A percentile compares a stretch with the other conserved stretches of the same genome.
phyloP scores from a whole-genome alignment of 495 filamentous ascomycete species.

The Schizothecium vesticola region DNA sequence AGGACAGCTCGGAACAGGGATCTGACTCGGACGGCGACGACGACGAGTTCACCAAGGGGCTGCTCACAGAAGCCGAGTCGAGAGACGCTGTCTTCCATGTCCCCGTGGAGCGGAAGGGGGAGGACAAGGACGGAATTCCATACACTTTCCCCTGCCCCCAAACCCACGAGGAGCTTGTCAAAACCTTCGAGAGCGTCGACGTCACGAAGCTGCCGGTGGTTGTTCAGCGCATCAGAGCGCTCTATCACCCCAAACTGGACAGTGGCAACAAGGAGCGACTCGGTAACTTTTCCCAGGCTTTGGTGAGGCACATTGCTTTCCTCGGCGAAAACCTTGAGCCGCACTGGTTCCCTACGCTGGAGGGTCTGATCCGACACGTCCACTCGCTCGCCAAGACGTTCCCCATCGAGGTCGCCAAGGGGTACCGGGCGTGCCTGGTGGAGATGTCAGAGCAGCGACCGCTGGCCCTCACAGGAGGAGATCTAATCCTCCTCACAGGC shows the following conservation, averaged over 20 bases:
- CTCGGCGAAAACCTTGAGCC: constrained; percentile 46
- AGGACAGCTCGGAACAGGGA: constrained; percentile 26
- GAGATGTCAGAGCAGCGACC: constrained; percentile 56
- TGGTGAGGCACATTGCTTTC: constrained; percentile 74
- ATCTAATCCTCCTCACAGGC: constrained; percentile 76
- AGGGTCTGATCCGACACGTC: constrained; percentile 38
- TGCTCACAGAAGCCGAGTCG: constrained; percentile 50
- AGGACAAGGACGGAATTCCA: constrained; percentile 52
- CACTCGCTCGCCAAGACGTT: constrained; percentile 76
- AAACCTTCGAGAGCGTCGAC: constrained; percentile 54
- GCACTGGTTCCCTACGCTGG: constrained; percentile 34
- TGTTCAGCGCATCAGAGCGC: constrained; percentile 79
- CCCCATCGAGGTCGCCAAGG: constrained; percentile 66
- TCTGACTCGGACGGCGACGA: constrained; percentile 54
- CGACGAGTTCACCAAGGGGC: constrained; percentile 62
- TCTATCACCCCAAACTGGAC: constrained; percentile 84
- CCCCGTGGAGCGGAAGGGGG: constrained; percentile 22
- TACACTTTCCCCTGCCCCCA: constrained; percentile 83
- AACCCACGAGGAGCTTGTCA: constrained; percentile 65
- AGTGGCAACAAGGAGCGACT: constrained; percentile 81
- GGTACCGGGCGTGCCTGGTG: constrained; percentile 68
- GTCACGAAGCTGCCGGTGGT: constrained; percentile 64
- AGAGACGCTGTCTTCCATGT: constrained; percentile 41
- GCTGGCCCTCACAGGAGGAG: constrained; percentile 59
- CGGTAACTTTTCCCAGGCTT: constrained; percentile 61